phyloP scores from a whole-genome alignment of 2,329 filamentous ascomycete species.

The Scedosporium aurantiacum region DNA sequence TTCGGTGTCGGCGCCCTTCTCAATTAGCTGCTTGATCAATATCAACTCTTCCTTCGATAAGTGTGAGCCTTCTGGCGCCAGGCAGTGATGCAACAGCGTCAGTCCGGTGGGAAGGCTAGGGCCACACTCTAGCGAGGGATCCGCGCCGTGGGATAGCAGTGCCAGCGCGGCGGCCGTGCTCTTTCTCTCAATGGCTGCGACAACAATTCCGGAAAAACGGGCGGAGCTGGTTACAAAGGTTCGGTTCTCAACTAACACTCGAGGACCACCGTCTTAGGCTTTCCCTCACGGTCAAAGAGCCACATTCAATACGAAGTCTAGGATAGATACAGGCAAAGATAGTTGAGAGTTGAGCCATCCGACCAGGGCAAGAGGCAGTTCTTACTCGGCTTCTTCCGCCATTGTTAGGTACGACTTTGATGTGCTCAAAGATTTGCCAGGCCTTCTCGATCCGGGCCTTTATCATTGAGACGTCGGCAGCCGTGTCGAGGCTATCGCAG shows the following conservation, averaged over 20 bases:
- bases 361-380: conserved; percentile 6
- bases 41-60: no score
- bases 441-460: conserved; percentile 14
- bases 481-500: conserved; percentile 22
- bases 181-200: not conserved
- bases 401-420: conserved; percentile 24
- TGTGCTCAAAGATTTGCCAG: conserved; percentile 19
- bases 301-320: no score
- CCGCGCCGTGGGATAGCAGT: not conserved
- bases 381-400: conserved; percentile 23
- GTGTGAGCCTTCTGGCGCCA: no score
- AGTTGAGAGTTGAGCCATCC: no score
- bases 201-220: no score
- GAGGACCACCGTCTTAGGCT: no score
- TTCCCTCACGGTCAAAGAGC: no score
- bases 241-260: no score
- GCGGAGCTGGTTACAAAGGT: no score
- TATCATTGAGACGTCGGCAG: conserved; percentile 11
- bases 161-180: not conserved
- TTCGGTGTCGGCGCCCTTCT: no score
- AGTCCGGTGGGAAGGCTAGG: not conserved
- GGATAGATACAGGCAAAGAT: no score
- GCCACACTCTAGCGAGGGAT: not conserved
- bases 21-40: no score
- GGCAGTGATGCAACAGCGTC: not conserved